Conservation (phyloP, 164 flowering plant genomes). For the Pachysandra terminalis region DNA sequence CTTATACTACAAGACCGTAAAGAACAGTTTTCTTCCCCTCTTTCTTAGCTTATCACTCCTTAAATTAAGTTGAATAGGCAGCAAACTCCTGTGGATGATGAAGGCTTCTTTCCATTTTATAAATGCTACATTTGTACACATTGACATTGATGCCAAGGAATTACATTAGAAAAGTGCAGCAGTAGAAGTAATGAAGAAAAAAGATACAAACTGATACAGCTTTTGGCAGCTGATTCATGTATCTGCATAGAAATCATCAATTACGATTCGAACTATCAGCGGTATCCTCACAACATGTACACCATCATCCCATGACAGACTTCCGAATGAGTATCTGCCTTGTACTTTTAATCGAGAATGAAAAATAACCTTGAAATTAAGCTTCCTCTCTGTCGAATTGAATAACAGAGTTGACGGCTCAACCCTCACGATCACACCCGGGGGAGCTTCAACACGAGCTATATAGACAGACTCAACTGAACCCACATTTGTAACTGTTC, state of each 20-base stretch:
- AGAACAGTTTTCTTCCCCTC: no score
- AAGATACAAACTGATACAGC: no score
- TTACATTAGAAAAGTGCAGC: no score
- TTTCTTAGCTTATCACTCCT: no score
- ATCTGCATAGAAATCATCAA: conserved; percentile 23
- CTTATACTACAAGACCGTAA: no score
- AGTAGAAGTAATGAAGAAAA: no score
- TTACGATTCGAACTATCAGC: conserved; percentile 35
- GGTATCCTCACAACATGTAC: conserved; percentile 47
- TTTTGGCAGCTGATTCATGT: conserved; percentile 5
- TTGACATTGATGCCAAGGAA: no score
- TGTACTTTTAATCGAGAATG: conserved; percentile 24
- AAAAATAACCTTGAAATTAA: conserved; percentile 34
- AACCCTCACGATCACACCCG: conserved; percentile 38
- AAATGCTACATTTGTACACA: no score
- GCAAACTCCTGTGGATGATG: no score
- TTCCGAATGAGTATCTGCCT: conserved; percentile 54
- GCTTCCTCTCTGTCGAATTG: conserved; percentile 34
- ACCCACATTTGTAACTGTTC: conserved; percentile 63
- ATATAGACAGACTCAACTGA: conserved; percentile 33
- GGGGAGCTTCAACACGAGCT: conserved; percentile 42
- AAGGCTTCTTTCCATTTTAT: no score
- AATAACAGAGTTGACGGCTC: conserved; percentile 41
- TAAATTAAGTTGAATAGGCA: no score
- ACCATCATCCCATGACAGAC: conserved; percentile 48